A percentile compares a stretch with the other conserved stretches of the same genome.
phyloP scores from a whole-genome alignment of 2,329 filamentous ascomycete species.

The Chrysoporthe austroafricana region DNA sequence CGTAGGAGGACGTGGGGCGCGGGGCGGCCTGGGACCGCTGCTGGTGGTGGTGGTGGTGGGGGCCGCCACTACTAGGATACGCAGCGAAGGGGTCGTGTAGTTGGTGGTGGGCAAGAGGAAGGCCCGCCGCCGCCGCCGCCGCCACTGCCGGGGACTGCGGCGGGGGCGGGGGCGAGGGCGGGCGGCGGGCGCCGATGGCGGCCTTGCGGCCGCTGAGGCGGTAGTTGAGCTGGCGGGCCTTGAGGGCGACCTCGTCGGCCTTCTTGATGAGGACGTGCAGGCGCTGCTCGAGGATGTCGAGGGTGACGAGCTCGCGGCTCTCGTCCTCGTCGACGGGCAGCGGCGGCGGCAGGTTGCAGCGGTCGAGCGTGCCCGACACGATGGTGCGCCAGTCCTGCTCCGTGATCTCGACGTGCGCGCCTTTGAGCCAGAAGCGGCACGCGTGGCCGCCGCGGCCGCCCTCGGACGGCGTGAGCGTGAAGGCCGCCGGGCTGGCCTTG shows the following conservation, averaged over 20 bases:
- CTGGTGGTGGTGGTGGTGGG: conserved; percentile 41
- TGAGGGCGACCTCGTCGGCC: conserved; percentile 70
- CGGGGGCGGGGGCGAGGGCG: conserved; percentile 43
- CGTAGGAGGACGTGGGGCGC: conserved; percentile 43
- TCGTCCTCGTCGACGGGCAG: conserved; percentile 86
- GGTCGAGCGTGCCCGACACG: conserved; percentile 79
- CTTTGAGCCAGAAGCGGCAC: conserved; percentile 82
- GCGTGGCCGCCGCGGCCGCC: conserved; percentile 69
- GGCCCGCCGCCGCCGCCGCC: too few relatives aligned
- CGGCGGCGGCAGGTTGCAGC: conserved; percentile 71
- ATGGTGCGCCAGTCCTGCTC: conserved; percentile 89
- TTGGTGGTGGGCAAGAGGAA: too few relatives aligned
- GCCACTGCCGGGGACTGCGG: conserved; percentile 28
- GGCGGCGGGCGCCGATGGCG: conserved; percentile 53
- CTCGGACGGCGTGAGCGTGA: conserved; percentile 70
- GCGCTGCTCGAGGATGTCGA: conserved; percentile 82
- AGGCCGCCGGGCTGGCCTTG: conserved; percentile 77
- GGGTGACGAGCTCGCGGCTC: conserved; percentile 78
- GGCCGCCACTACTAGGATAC: neutral
- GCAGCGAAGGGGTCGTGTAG: too few relatives aligned
- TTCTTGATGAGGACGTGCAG: conserved; percentile 77
- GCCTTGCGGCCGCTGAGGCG: conserved; percentile 74
- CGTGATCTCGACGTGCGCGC: conserved; percentile 79
- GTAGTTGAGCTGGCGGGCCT: conserved; percentile 77
- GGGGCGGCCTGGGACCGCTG: conserved; percentile 33